Base-by-base conservation (phyloP, 805 yeast genomes). In the Priceomyces melissophilus region DNA sequence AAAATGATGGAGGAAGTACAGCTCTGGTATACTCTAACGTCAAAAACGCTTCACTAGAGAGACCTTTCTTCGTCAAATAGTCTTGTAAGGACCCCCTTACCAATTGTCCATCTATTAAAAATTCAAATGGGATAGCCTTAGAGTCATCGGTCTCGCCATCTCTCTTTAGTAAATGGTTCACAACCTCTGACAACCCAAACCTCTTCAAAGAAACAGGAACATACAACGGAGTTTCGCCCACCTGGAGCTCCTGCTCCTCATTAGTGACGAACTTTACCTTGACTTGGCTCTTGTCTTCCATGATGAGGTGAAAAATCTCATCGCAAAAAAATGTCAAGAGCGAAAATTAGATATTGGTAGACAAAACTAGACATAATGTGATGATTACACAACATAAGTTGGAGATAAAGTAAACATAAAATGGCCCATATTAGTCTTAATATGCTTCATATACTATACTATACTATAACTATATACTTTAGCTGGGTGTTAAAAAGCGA, bases 181-280 rank as follows among this genome's bases (percentile, higher is more conserved):
- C 96, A 59, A 93, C 83, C 65, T 93, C 98, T 3, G 96, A 87
- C 31, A 93, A 75, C 42, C 99, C 99, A 60, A 79, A 90, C 63
- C 98, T 78, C 52, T 87, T 89, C 50, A 93, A 73, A 3, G 84
- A 65, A 15, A 84, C 84, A 15, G 99, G 99, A 17, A 89, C 97
- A 58, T 75, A 85, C 41, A 93, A 73, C 10, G 99, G 96, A 38
- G 84, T 78, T 44, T 87, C 93, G 8, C 65, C 50, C 9, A 87
- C 87, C 34, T 82, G 84, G 36, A 91, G 61, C 12, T 78, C 57
- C 46, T 79, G 81, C 47, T 79, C 82, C 52, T 91, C 98, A 51
- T 91, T 78, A 35, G 97, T 90, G 68, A 85, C 80, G 64, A 87
- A 82, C 50, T 82, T 81, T 61, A 90, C 81, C 67, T 85, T 85